Conservation (phyloP, 2,329 filamentous ascomycete genomes). For the Scortechinia acanthostroma region DNA sequence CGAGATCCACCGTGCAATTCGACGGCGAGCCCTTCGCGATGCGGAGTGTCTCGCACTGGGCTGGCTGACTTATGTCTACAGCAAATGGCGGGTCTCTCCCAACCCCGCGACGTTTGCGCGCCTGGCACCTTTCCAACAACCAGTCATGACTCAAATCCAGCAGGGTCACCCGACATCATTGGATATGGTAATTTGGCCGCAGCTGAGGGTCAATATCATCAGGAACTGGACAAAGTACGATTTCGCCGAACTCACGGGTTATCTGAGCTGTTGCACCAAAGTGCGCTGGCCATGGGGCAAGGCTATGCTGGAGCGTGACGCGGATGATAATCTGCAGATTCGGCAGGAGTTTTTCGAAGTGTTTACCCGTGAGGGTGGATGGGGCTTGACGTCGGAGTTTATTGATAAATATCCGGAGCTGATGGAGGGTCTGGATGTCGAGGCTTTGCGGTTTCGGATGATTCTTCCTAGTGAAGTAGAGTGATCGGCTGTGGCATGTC, state of each 20-base stretch:
- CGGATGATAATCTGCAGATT: conserved; percentile 9
- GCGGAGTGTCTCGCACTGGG: conserved; percentile 13
- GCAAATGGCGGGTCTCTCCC: conserved; percentile 12
- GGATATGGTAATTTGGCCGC: conserved; percentile 12
- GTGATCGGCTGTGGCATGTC: too few relatives aligned
- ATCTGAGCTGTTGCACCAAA: conserved; percentile 10
- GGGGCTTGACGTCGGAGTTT: conserved; percentile 15
- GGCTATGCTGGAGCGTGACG: conserved; percentile 11
- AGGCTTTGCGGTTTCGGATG: neutral
- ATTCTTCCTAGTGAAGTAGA: too few relatives aligned
- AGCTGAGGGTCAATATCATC: conserved; percentile 13
- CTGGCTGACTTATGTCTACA: conserved; percentile 10
- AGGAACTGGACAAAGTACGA: conserved; percentile 10
- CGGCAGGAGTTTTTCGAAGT: conserved; percentile 9
- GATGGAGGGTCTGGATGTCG: conserved; percentile 4
- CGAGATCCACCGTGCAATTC: conserved; percentile 10
- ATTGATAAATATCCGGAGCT: conserved; percentile 12
- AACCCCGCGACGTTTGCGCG: conserved; percentile 10
- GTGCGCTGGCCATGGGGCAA: conserved; percentile 15
- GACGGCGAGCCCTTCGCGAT: conserved; percentile 12
- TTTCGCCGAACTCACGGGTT: neutral
- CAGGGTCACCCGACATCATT: conserved; percentile 10
- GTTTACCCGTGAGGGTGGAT: conserved; percentile 11
- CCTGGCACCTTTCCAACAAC: conserved; percentile 10
- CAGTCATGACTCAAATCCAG: conserved; percentile 10